phyloP scores from a whole-genome alignment of 768 basidiomycete genomes.

The Hemileccinum impolitum region DNA sequence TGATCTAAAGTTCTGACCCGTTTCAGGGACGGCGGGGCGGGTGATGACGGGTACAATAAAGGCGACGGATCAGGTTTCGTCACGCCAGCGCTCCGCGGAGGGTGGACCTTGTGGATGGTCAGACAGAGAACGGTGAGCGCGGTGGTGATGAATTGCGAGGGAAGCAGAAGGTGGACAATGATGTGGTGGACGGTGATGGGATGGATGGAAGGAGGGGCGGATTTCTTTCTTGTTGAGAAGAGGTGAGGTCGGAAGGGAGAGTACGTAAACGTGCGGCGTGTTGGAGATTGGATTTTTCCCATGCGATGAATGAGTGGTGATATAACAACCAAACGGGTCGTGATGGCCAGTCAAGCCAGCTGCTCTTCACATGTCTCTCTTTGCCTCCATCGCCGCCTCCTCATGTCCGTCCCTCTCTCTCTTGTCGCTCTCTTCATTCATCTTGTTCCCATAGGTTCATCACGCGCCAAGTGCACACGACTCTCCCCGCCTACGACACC shows the following conservation, averaged over 20 bases:
- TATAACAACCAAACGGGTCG: slow-evolving; percentile 24
- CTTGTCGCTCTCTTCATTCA: slow-evolving; percentile 3
- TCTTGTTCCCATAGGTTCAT: slow-evolving; percentile 14
- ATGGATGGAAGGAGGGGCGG: neutral
- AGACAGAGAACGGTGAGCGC: neutral
- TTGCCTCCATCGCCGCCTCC: slow-evolving; percentile 17
- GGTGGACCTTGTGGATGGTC: neutral
- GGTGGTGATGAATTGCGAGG: neutral
- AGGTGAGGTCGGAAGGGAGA: neutral
- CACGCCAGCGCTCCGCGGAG: slow-evolving; percentile 22
- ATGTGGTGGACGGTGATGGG: neutral
- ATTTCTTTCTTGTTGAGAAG: neutral
- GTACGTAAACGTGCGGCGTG: slow-evolving; percentile 21
- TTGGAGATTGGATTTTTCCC: slow-evolving; percentile 20
- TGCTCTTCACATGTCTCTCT: slow-evolving; percentile 29
- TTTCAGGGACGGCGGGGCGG: slow-evolving; percentile 23
- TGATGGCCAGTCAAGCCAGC: neutral
- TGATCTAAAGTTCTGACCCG: no score
- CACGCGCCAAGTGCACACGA: slow-evolving; percentile 18
- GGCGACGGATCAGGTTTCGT: slow-evolving; percentile 10
- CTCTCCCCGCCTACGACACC: slow-evolving; percentile 17
- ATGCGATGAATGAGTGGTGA: slow-evolving; percentile 19
- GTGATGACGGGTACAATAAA: slow-evolving; percentile 13
- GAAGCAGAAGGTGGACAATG: slow-evolving; percentile 7
- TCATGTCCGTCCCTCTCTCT: neutral